phyloP scores from a whole-genome alignment of 2,329 filamentous ascomycete genomes.

The Beauveria caledonica region DNA sequence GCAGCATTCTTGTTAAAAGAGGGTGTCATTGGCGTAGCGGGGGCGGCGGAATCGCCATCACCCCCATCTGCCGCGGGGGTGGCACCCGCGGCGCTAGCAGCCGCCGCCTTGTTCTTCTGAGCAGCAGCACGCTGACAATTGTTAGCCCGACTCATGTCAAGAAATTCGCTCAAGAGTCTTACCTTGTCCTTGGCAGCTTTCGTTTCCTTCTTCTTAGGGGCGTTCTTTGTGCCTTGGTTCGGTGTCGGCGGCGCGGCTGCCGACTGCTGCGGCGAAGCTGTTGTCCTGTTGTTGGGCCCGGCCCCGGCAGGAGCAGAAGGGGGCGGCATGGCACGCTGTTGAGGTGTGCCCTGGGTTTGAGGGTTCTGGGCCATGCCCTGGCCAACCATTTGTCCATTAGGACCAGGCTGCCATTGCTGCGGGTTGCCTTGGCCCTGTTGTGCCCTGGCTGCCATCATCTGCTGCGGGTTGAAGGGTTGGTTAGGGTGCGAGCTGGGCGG shows the following conservation, averaged over 20 bases:
- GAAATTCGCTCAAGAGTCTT: constrained; percentile 21
- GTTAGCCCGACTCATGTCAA: background rate
- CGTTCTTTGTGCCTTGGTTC: constrained; percentile 62
- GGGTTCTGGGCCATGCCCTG: constrained; percentile 33
- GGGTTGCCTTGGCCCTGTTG: constrained; percentile 27
- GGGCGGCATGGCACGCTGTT: constrained; percentile 62
- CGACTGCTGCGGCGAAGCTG: constrained; percentile 54
- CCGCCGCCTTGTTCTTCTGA: constrained; percentile 29
- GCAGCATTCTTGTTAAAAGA: constrained; percentile 42
- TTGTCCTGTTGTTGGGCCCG: constrained; percentile 43
- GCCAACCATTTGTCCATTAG: constrained; percentile 32
- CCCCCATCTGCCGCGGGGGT: constrained; percentile 50
- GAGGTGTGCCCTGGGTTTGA: constrained; percentile 58
- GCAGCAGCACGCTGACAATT: constrained; percentile 37
- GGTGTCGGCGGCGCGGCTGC: constrained; percentile 68
- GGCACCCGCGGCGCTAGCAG: constrained; percentile 33
- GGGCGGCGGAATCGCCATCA: constrained; percentile 51
- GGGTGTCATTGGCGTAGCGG: constrained; percentile 57
- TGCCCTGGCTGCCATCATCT: constrained; percentile 47
- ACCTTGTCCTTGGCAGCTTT: constrained; percentile 63
- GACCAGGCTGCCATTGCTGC: constrained; percentile 33
- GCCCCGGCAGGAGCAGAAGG: constrained; percentile 48
- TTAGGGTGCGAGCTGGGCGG: constrained; percentile 61
- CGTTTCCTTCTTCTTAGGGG: constrained; percentile 68
- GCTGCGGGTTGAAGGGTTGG: constrained; percentile 47